Conservation (phyloP, 371 early-diverging fungal species). For the Mortierella polycephala region DNA sequence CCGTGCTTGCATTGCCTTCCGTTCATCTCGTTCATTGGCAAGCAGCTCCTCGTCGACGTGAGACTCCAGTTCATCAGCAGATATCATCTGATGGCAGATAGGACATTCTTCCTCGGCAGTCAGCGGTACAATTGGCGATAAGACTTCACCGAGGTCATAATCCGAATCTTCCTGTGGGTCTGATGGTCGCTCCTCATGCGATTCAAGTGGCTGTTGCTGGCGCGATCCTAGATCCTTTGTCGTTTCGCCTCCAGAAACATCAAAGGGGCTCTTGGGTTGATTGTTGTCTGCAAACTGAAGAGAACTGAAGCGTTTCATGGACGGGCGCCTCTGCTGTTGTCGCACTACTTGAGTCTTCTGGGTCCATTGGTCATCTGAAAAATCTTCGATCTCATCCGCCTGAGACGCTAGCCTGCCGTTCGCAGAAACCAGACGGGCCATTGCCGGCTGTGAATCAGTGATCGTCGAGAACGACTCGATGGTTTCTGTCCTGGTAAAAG, state of each 20-base stretch:
- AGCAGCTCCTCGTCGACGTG: slow-evolving; percentile 42
- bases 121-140: slow-evolving; percentile 17
- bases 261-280: background rate
- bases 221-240: background rate
- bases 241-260: background rate
- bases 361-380: slow-evolving; percentile 33
- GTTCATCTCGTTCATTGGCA: slow-evolving; percentile 55
- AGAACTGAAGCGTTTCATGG: slow-evolving; percentile 18
- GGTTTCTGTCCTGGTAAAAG: slow-evolving; percentile 18
- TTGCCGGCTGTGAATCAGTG: slow-evolving; percentile 18
- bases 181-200: background rate
- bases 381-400: slow-evolving; percentile 35
- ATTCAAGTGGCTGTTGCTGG: background rate
- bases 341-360: slow-evolving; percentile 1
- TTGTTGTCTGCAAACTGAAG: slow-evolving; percentile 7
- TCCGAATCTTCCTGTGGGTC: background rate
- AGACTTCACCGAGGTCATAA: background rate
- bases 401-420: slow-evolving; percentile 1
- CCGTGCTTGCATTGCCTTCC: slow-evolving; percentile 59
- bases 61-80: slow-evolving; percentile 25
- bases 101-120: slow-evolving; percentile 23
- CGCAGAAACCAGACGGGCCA: background rate
- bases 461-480: slow-evolving; percentile 33
- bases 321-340: slow-evolving; percentile 9
- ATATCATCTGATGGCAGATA: slow-evolving; percentile 23